A percentile compares a stretch with the other conserved stretches of the same genome.
Conservation (phyloP, 257 asterid genomes). For the Solanum neorickii region DNA sequence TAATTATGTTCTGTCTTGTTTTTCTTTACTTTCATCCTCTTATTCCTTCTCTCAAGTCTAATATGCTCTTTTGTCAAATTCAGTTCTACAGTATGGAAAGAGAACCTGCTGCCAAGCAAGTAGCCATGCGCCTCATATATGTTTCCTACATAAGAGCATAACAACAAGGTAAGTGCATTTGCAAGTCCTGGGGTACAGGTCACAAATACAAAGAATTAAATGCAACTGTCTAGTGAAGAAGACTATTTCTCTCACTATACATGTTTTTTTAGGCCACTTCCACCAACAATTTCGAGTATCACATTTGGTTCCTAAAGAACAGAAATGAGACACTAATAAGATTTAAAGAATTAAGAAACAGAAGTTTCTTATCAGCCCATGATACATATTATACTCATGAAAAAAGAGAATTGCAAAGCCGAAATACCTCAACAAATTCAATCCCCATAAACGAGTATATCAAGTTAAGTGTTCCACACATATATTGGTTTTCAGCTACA, state of each 20-base stretch:
- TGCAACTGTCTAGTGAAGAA: background rate
- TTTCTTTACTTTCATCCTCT: background rate
- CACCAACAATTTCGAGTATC: background rate
- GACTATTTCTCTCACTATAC: background rate
- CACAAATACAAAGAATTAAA: background rate
- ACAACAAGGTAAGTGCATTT: background rate
- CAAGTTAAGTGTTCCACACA: background rate
- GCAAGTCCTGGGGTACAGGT: background rate
- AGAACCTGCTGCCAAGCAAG: constrained; percentile 87
- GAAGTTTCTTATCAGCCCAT: background rate
- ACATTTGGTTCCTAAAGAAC: background rate
- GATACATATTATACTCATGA: background rate
- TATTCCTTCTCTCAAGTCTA: background rate
- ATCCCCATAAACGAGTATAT: background rate
- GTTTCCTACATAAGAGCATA: constrained; percentile 46
- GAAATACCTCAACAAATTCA: background rate
- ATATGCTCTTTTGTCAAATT: constrained; percentile 3
- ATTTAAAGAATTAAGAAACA: background rate
- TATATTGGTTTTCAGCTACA: background rate
- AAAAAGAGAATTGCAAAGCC: background rate
- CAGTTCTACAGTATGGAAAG: constrained; percentile 1
- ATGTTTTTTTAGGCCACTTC: background rate
- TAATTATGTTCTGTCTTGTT: background rate
- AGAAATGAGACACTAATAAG: background rate
- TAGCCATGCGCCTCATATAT: constrained; percentile 73